phyloP scores from a whole-genome alignment of 495 filamentous ascomycete genomes.

The Choiromyces venosus region DNA sequence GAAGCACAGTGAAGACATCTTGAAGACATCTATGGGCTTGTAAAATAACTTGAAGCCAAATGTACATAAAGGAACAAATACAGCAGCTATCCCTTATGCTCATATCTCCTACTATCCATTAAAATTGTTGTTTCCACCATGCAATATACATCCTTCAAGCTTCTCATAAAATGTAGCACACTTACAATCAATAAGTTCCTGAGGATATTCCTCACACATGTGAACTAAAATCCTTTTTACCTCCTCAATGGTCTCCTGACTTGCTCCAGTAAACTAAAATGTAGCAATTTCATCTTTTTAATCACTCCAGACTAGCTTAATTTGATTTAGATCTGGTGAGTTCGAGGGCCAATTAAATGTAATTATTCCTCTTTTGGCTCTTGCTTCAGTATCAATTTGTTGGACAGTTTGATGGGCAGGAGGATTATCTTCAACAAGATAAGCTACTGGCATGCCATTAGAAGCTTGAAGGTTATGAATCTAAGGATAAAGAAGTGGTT shows the following conservation, averaged over 20 bases:
- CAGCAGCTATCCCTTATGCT: too few species aligned
- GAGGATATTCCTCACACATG: not conserved
- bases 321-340: slow-evolving; percentile 3
- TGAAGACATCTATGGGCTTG: too few species aligned
- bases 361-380: not conserved
- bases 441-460: not conserved
- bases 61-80: too few species aligned
- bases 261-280: slow-evolving; percentile 4
- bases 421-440: slow-evolving; percentile 9
- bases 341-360: not conserved
- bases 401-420: not conserved
- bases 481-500: slow-evolving; percentile 3
- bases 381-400: not conserved
- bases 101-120: too few species aligned
- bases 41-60: too few species aligned
- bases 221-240: not conserved
- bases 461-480: not conserved
- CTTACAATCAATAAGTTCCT: not conserved
- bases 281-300: slow-evolving; percentile 3
- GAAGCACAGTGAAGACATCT: too few species aligned
- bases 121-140: slow-evolving; percentile 8
- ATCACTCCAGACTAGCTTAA: not conserved
- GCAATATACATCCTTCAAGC: not conserved
- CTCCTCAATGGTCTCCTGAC: not conserved
- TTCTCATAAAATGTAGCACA: slow-evolving; percentile 3